Evolutionary conservation across 2,329 filamentous ascomycete species (phyloP).

Genomic region (Cadophora sp.): DNA sequence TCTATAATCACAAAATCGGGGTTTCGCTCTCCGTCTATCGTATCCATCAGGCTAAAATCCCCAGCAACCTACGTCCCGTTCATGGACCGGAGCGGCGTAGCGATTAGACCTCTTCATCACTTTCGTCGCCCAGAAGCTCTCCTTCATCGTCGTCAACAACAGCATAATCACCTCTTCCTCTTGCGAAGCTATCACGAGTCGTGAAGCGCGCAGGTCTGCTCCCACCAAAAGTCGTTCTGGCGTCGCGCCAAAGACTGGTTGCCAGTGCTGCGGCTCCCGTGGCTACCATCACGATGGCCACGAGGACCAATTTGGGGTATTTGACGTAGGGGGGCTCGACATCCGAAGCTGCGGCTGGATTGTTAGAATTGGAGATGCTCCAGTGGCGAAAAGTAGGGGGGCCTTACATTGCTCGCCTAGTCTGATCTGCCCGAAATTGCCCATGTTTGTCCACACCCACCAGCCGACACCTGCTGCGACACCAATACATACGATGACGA

Average conservation of each 20-base stretch:
- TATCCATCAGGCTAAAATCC: not conserved
- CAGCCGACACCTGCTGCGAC: slow-evolving; percentile 78
- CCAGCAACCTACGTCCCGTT: not conserved
- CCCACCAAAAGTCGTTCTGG: slow-evolving; percentile 57
- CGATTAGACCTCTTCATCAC: slow-evolving; percentile 79
- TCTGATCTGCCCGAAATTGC: slow-evolving; percentile 88
- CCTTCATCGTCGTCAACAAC: slow-evolving; percentile 93
- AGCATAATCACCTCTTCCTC: slow-evolving; percentile 85
- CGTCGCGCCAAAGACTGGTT: slow-evolving; percentile 74
- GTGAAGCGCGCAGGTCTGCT: slow-evolving; percentile 69
- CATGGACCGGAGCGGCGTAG: not conserved
- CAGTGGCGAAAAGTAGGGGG: not conserved
- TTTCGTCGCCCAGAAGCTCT: slow-evolving; percentile 90
- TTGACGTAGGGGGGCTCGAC: slow-evolving; percentile 79
- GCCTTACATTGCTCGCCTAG: slow-evolving; percentile 72
- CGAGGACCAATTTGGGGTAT: slow-evolving; percentile 79
- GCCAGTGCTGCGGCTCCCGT: slow-evolving; percentile 47
- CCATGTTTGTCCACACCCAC: slow-evolving; percentile 86
- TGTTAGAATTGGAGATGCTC: slow-evolving; percentile 30
- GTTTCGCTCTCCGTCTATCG: not conserved
- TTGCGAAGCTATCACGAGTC: slow-evolving; percentile 86
- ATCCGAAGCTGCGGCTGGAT: slow-evolving; percentile 57
- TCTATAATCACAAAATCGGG: slow-evolving; percentile 5
- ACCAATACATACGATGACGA: slow-evolving; percentile 76
- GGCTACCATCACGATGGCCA: slow-evolving; percentile 66